Percentiles rank a stretch among this genome's conserved stretches.
Evolutionary conservation across 441 rosid genomes (phyloP).

Genomic region (Jatropha multifida): DNA sequence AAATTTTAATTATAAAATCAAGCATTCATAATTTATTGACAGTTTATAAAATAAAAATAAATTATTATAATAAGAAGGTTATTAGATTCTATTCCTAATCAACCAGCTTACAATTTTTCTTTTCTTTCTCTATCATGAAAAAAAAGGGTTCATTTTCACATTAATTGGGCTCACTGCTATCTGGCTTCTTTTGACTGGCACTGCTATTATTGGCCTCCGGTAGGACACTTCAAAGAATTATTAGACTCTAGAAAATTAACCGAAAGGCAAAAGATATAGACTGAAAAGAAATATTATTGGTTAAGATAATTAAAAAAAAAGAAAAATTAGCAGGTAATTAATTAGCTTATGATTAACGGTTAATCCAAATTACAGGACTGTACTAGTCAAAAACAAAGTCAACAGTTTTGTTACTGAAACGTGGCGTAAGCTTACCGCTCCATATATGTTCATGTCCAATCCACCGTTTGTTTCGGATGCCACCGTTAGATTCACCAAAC

Average conservation of each 20-base stretch:
- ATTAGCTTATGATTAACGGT: neutral
- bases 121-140: no score
- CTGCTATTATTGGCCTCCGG: neutral
- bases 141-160: neutral
- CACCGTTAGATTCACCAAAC: neutral
- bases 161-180: constrained; percentile 2
- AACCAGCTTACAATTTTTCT: no score
- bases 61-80: neutral
- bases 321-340: neutral
- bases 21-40: no score
- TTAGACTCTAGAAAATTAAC: neutral
- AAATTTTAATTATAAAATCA: no score
- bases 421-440: constrained; percentile 27
- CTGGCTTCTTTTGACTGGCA: constrained; percentile 1
- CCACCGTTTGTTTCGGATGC: neutral
- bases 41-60: no score
- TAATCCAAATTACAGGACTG: no score
- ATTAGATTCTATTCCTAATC: neutral
- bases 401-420: constrained; percentile 18
- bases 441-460: neutral
- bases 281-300: no score
- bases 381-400: constrained; percentile 6
- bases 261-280: no score
- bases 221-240: no score
- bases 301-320: no score